Evolutionary conservation across 2,329 filamentous ascomycete genomes (phyloP), one percentile per base, ranked within the genome.

Genomic region (Claviceps spartinae): DNA sequence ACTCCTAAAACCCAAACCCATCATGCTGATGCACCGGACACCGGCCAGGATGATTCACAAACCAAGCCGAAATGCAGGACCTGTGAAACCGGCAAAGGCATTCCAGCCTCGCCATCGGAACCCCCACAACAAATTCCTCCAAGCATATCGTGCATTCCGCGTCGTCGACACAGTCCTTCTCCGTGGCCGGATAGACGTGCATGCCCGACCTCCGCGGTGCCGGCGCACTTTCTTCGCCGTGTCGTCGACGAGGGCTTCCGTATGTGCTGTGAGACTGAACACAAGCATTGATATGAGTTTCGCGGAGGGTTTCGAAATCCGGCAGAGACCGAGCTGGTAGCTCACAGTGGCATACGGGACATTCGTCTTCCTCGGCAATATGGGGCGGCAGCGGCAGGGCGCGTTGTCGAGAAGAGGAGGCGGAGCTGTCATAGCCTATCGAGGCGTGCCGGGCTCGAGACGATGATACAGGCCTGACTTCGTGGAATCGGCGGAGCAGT

Each of bases 301-400:
- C 78, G 36, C 81, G 74, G 13, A 77, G 67, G 3, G 64, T 57
- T 59, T 83, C 78, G 52, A 69, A 78, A 55, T 81, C 73, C 2
- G 73, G 64, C 2, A 82, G 69, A 4, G 63, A 65, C 18, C 72
- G 70, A 2, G 79, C 75, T 0, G 86, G 85, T 3, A 89, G 72
- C 65, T 88, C 84, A 40, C 72, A 68, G 60, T 86, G 85, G 59
- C 86, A 91, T 45, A 90, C 77, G 0, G 86, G 86, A 55, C 86
- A 91, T 60, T 88, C 83, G 62, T 90, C 86, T 61, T 89, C 86
- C 63, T 90, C 86, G 5, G 74, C 72, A 60, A 78, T 73, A 52
- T 76, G 78, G 1, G 70, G 73, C 11, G 71, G 72, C 4, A 68
- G 71, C 1, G 68, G 71, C 40, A 67, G 61, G 30, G 65, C 68